Evolutionary conservation across 768 basidiomycete genomes (phyloP).

Genomic region (Pleurotus giganteus): DNA sequence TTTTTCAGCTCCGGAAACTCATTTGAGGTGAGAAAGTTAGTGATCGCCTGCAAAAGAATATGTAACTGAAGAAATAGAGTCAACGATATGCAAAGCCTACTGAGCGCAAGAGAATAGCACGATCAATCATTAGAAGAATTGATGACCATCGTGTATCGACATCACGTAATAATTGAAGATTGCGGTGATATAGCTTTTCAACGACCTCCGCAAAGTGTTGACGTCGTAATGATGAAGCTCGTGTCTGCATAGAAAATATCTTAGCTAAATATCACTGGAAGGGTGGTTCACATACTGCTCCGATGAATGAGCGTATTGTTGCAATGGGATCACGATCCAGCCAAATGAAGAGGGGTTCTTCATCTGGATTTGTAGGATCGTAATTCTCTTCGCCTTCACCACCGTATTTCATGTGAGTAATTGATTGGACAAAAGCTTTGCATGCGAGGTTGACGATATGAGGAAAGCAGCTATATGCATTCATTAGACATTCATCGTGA

Average conservation of each 20-base stretch:
- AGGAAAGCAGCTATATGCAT: conserved; percentile 26
- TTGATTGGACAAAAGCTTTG: conserved; percentile 24
- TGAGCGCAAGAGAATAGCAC: conserved; percentile 21
- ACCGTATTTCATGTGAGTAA: conserved; percentile 19
- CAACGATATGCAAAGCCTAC: conserved; percentile 16
- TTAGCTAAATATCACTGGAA: conserved; percentile 2
- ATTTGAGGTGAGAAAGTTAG: conserved; percentile 16
- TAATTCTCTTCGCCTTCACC: conserved; percentile 4
- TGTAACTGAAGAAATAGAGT: not conserved
- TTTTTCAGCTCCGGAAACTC: conserved; percentile 24
- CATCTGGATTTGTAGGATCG: not conserved
- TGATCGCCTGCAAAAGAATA: conserved; percentile 21
- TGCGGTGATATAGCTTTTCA: conserved; percentile 6
- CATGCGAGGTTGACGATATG: conserved; percentile 32
- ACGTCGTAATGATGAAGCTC: conserved; percentile 22
- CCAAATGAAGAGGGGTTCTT: conserved; percentile 7
- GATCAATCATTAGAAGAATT: conserved; percentile 27
- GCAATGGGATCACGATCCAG: conserved; percentile 19
- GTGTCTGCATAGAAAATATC: conserved; percentile 16
- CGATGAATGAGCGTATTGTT: conserved; percentile 20
- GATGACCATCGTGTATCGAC: conserved; percentile 28
- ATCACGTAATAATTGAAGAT: conserved; percentile 24
- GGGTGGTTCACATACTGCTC: conserved; percentile 19
- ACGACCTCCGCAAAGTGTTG: conserved; percentile 20
- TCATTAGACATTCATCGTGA: conserved; percentile 5